Base-by-base conservation (phyloP, 1,139 yeast genomes). In the Diutina pseudorugosa region DNA sequence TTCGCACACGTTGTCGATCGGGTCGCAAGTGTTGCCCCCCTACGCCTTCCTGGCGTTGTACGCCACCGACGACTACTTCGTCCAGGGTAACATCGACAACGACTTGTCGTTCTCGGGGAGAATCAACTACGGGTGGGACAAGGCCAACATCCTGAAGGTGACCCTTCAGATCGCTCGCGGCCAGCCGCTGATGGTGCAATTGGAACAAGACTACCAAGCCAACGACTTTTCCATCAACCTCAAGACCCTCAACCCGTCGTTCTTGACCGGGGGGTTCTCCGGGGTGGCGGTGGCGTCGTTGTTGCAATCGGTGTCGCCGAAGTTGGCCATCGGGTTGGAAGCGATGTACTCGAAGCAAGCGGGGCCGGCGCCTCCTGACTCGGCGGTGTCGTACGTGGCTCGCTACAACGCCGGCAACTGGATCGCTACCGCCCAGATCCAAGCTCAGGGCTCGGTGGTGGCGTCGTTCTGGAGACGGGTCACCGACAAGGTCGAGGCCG, bases 391-490 rank as follows among this genome's bases (percentile, higher is more conserved):
- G 56, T 88, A 90, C 68, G 86, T 88, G 62, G 93, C 91, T 59
- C 90, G 98, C 72, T 93, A 90, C 71, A 85, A 84, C 60, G 80
- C 87, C 54, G 84, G 83, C 53, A 79, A 83, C 69, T 93, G 97
- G 98, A 85, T 91, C 62, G 95, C 95, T 52, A 79, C 96, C 53
- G 96, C 95, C 57, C 97, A 90, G 76, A 68, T 90, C 59, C 95
- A 89, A 69, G 96, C 95, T 54, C 93, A 87, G 69, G 98, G 98
- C 66, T 82, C 95, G 43, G 67, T 90, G 53, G 77, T 85, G 59
- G 93, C 94, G 51, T 85, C 96, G 30, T 91, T 88, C 82, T 91
- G 95, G 94, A 85, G 95, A 76, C 86, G 80, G 68, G 90, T 91
- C 61, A 79, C 94, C 55, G 91, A 88, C 62, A 86, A 85, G 67